Evolutionary conservation across 2,329 filamentous ascomycete genomes (phyloP).

Genomic region (Cladosporium cucumerinum): DNA sequence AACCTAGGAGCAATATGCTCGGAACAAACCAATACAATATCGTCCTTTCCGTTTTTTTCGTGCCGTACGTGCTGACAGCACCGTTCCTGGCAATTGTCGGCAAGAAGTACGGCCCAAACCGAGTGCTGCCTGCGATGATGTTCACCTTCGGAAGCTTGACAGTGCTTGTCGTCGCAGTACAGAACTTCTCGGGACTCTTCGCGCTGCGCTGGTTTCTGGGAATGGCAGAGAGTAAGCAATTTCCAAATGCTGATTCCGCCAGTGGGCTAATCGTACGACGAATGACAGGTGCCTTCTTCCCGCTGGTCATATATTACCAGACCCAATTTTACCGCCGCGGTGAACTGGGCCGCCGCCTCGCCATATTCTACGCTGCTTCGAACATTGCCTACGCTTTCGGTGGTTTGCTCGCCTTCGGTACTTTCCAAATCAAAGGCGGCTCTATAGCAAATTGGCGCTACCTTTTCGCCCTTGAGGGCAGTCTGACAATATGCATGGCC

Average conservation of each 20-base stretch:
- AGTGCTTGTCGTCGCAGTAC: constrained; percentile 53
- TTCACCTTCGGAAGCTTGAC: constrained; percentile 64
- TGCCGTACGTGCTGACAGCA: constrained; percentile 69
- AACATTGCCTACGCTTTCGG: constrained; percentile 69
- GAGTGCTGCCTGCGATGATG: constrained; percentile 66
- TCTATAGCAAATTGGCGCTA: constrained; percentile 59
- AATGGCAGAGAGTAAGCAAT: constrained; percentile 48
- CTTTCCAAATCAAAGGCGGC: constrained; percentile 56
- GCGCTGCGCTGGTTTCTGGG: constrained; percentile 67
- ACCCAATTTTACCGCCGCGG: constrained; percentile 65
- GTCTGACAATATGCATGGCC: constrained; percentile 56
- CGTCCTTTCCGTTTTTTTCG: constrained; percentile 68
- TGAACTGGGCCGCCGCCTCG: constrained; percentile 67
- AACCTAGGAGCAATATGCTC: constrained; percentile 53
- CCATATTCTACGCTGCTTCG: constrained; percentile 71
- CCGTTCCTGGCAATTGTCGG: constrained; percentile 64
- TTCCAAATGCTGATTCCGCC: not conserved
- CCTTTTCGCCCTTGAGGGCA: constrained; percentile 61
- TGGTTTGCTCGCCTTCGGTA: constrained; percentile 57
- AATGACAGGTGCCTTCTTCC: constrained; percentile 57
- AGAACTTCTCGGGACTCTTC: constrained; percentile 64
- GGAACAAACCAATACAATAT: constrained; percentile 60
- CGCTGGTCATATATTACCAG: constrained; percentile 62
- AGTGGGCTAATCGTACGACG: not conserved
- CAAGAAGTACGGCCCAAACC: constrained; percentile 63